These are phyloP conservation scores for Cornus suecica DNA, from an alignment of 148 eudicot genomes.

Conservation along the genomic window DNA sequence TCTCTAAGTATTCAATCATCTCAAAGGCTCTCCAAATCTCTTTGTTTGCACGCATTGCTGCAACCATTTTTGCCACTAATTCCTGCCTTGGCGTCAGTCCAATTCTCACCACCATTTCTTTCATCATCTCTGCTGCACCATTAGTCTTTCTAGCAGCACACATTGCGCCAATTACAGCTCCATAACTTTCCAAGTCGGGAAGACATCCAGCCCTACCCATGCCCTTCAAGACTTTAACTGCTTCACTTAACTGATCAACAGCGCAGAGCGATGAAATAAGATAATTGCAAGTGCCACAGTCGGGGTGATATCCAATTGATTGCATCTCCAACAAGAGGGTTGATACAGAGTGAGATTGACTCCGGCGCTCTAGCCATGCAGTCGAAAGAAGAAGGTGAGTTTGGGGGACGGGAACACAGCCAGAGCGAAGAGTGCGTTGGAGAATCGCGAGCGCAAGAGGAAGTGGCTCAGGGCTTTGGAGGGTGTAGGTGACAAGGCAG, in stretches of 20 bases:
- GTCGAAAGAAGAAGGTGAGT: constrained; percentile 53
- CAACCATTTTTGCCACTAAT: constrained; percentile 38
- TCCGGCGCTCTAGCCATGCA: constrained; percentile 55
- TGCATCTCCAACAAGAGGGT: constrained; percentile 52
- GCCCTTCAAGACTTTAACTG: constrained; percentile 50
- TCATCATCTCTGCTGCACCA: constrained; percentile 36
- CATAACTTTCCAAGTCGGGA: constrained; percentile 70
- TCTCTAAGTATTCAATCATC: constrained; percentile 58
- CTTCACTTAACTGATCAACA: constrained; percentile 63
- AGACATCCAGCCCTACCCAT: constrained; percentile 58
- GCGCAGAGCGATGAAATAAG: constrained; percentile 73
- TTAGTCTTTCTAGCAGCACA: constrained; percentile 46
- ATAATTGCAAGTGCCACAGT: constrained; percentile 76
- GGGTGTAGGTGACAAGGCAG: constrained; percentile 56
- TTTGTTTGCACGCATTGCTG: constrained; percentile 53
- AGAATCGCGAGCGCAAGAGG: constrained; percentile 63
- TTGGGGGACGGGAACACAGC: constrained; percentile 72
- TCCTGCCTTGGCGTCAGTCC: constrained; percentile 64
- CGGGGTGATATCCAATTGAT: constrained; percentile 67
- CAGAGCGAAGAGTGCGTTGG: constrained; percentile 73
- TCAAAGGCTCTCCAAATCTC: constrained; percentile 67
- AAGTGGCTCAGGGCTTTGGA: constrained; percentile 56
- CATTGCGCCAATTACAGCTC: constrained; percentile 50
- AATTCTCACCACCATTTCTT: constrained; percentile 55
- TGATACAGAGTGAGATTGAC: constrained; percentile 37